Percentiles rank a stretch among this genome's conserved stretches.
phyloP scores from a whole-genome alignment of 768 basidiomycete species.

The Mycena capillaripes region DNA sequence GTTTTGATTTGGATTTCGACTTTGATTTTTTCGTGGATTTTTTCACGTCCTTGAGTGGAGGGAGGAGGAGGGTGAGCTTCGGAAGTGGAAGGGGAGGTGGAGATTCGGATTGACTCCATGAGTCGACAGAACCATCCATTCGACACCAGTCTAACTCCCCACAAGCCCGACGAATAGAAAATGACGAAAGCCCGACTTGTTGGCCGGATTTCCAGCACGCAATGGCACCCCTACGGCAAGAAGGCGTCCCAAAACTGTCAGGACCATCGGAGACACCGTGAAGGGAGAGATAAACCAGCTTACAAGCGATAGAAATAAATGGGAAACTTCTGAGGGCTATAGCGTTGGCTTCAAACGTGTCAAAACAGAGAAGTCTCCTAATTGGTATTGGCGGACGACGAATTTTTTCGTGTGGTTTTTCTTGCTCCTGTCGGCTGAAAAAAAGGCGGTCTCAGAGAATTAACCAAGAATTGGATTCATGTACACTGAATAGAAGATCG shows the following conservation, averaged over 20 bases:
- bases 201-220: background rate
- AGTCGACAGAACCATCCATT: conserved; percentile 31
- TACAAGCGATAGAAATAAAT: background rate
- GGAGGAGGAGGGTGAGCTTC: conserved; percentile 27
- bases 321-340: background rate
- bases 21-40: conserved; percentile 33
- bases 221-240: background rate
- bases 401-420: no score
- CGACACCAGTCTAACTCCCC: background rate
- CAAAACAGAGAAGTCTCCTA: background rate
- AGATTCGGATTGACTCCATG: conserved; percentile 26
- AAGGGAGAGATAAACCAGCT: background rate
- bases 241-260: background rate
- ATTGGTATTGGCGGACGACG: background rate
- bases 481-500: background rate
- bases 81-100: conserved; percentile 25
- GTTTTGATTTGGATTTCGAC: conserved; percentile 33
- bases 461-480: background rate
- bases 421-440: no score
- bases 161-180: background rate
- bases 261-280: background rate
- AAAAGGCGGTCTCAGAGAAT: background rate
- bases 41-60: conserved; percentile 28
- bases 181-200: background rate
- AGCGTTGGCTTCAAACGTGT: background rate